These are phyloP conservation scores for Phytophthora crassamura DNA, from an alignment of 352 stramenopile genomes.

Conservation along the genomic window DNA sequence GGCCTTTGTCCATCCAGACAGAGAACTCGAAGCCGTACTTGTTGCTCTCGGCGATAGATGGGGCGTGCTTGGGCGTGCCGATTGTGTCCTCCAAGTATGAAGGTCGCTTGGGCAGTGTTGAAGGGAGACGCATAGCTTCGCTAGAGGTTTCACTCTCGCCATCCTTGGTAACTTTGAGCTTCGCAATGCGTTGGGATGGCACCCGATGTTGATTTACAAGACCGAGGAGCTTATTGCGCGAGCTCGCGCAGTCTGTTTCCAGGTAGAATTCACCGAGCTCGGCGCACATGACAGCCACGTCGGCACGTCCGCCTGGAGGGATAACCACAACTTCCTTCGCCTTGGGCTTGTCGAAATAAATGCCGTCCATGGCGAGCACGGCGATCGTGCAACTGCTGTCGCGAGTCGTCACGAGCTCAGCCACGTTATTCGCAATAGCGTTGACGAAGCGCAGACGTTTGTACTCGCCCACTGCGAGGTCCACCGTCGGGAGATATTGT, in stretches of 20 bases:
- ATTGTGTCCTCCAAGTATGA: slow-evolving; percentile 64
- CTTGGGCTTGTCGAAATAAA: slow-evolving; percentile 60
- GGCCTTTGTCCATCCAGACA: slow-evolving; percentile 63
- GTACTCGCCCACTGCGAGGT: slow-evolving; percentile 58
- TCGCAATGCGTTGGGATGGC: slow-evolving; percentile 69
- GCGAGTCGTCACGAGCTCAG: slow-evolving; percentile 59
- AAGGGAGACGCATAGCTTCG: slow-evolving; percentile 42
- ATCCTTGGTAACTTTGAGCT: slow-evolving; percentile 44
- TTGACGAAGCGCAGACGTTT: slow-evolving; percentile 80
- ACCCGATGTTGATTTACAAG: slow-evolving; percentile 71
- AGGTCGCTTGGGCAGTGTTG: slow-evolving; percentile 52
- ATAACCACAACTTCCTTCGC: slow-evolving; percentile 64
- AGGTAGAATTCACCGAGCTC: slow-evolving; percentile 65
- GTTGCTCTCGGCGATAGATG: slow-evolving; percentile 40
- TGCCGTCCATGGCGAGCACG: slow-evolving; percentile 74
- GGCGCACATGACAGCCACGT: slow-evolving; percentile 64
- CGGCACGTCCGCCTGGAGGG: slow-evolving; percentile 67
- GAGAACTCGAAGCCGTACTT: slow-evolving; percentile 82
- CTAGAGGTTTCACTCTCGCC: slow-evolving; percentile 21
- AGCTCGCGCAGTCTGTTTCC: slow-evolving; percentile 64
- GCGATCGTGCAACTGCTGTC: slow-evolving; percentile 53
- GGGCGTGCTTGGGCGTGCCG: slow-evolving; percentile 16
- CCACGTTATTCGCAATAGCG: slow-evolving; percentile 84
- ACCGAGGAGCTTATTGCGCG: slow-evolving; percentile 65
- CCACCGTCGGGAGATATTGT: slow-evolving; percentile 67